A percentile compares a stretch with the other conserved stretches of the same genome.
These are phyloP conservation scores for Rhizomucor pusillus DNA, from an alignment of 371 early-diverging fungal species.

Conservation along the genomic window DNA sequence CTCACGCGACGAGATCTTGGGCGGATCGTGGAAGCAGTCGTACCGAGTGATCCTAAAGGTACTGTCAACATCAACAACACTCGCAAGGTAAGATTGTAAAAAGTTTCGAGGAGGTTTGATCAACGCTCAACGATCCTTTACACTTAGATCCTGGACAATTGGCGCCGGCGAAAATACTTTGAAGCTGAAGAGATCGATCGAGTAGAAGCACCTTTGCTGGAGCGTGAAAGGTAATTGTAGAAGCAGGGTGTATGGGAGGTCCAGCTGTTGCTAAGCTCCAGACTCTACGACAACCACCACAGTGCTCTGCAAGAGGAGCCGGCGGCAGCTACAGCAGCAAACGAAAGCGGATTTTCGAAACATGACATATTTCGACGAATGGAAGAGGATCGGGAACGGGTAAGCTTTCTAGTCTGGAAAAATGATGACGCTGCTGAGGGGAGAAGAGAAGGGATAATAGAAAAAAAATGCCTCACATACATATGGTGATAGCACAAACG, in stretches of 20 bases:
- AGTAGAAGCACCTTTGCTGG: slow-evolving; percentile 48
- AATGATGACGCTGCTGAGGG: no score
- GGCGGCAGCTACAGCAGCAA: slow-evolving; percentile 1
- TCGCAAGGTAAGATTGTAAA: slow-evolving; percentile 49
- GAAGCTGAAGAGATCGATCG: slow-evolving; percentile 36
- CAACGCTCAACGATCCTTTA: no score
- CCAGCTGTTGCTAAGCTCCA: no score
- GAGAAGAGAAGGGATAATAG: no score
- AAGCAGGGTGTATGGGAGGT: neutral
- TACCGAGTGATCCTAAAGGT: slow-evolving; percentile 65
- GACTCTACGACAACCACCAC: no score
- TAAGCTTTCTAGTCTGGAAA: slow-evolving; percentile 7
- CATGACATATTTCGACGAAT: slow-evolving; percentile 71
- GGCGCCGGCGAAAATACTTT: slow-evolving; percentile 45
- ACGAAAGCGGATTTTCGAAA: slow-evolving; percentile 47
- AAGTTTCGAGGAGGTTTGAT: neutral
- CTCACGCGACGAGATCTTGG: slow-evolving; percentile 57
- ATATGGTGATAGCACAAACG: slow-evolving; percentile 66
- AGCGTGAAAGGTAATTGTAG: slow-evolving; percentile 47
- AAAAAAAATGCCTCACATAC: no score
- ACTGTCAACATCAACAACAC: slow-evolving; percentile 68
- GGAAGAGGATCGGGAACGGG: slow-evolving; percentile 79
- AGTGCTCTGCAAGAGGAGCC: neutral
- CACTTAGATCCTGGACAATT: slow-evolving; percentile 39
- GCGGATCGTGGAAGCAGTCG: slow-evolving; percentile 55